Conservation (phyloP, 1,284 basidiomycete species). For the Moesziomyces sp. region DNA sequence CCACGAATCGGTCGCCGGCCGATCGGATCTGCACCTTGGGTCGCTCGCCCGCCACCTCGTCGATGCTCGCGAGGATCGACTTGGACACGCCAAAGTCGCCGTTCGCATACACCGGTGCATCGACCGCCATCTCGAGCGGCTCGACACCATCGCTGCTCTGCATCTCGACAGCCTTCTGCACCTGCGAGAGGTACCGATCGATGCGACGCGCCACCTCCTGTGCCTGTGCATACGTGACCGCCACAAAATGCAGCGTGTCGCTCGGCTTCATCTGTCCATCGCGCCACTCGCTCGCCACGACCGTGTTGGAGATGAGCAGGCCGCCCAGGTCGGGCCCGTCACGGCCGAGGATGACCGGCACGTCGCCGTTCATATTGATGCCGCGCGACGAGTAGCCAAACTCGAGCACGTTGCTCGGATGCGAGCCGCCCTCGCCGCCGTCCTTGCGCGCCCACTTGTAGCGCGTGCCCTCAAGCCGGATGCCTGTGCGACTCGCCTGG, state of each 20-base stretch:
- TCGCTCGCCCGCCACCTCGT: conserved; percentile 9
- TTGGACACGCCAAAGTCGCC: conserved; percentile 10
- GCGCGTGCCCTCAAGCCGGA: conserved; percentile 60
- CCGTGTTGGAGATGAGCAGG: conserved; percentile 70
- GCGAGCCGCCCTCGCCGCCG: conserved; percentile 78
- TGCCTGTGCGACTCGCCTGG: conserved; percentile 67
- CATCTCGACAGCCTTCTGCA: conserved; percentile 1
- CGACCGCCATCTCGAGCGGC: conserved; percentile 10
- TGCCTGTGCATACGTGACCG: conserved; percentile 71
- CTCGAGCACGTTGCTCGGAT: conserved; percentile 79
- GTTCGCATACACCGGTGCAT: neutral
- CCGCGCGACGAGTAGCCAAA: conserved; percentile 76
- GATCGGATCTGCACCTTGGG: conserved; percentile 28
- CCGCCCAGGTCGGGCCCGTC: conserved; percentile 73
- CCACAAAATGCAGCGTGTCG: conserved; percentile 71
- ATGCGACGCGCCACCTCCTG: conserved; percentile 48
- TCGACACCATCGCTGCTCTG: conserved; percentile 1
- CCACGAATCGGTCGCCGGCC: conserved; percentile 25
- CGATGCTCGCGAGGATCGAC: conserved; percentile 13
- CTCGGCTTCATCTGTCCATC: conserved; percentile 75
- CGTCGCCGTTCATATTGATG: conserved; percentile 77
- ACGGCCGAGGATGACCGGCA: conserved; percentile 75
- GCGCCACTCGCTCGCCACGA: conserved; percentile 73
- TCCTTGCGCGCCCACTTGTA: conserved; percentile 73
- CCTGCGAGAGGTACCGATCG: conserved; percentile 7